Conservation (phyloP, 495 filamentous ascomycete species). For the Penicillium tannophilum region DNA sequence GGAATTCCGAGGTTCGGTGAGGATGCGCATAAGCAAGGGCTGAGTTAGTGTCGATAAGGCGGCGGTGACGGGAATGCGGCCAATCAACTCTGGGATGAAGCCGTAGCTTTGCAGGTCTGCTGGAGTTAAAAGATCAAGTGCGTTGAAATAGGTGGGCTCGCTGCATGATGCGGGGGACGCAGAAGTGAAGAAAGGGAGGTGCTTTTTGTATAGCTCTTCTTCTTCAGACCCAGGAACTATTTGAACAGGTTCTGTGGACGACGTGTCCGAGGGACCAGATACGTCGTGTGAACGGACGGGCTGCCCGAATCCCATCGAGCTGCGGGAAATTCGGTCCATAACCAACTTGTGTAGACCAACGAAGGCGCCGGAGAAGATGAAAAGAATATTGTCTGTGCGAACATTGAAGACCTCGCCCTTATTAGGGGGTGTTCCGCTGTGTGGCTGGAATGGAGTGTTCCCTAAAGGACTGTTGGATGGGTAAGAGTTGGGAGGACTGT, state of each 20-base stretch:
- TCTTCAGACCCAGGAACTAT: slow-evolving; percentile 57
- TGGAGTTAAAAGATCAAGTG: slow-evolving; percentile 78
- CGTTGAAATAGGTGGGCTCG: slow-evolving; percentile 64
- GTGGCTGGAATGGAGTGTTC: slow-evolving; percentile 42
- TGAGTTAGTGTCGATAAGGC: slow-evolving; percentile 81
- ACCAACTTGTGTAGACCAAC: slow-evolving; percentile 89
- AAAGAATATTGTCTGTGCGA: slow-evolving; percentile 93
- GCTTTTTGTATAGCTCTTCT: slow-evolving; percentile 63
- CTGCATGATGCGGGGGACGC: slow-evolving; percentile 31
- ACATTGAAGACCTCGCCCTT: slow-evolving; percentile 90
- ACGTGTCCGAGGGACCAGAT: slow-evolving; percentile 24
- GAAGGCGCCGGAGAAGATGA: slow-evolving; percentile 95
- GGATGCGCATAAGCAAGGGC: slow-evolving; percentile 76
- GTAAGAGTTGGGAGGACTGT: slow-evolving; percentile 44
- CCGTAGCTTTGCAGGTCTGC: slow-evolving; percentile 88
- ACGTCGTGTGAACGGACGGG: slow-evolving; percentile 59
- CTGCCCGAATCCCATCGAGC: slow-evolving; percentile 90
- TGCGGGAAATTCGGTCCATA: slow-evolving; percentile 80
- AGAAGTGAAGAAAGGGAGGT: slow-evolving; percentile 67
- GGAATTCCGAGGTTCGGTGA: slow-evolving; percentile 89
- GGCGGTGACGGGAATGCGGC: slow-evolving; percentile 84
- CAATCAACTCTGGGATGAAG: slow-evolving; percentile 92
- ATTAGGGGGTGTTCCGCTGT: slow-evolving; percentile 42
- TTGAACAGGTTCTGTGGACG: slow-evolving; percentile 42
- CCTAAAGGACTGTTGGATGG: slow-evolving; percentile 54